Evolutionary conservation across 257 asterid species (phyloP).

Genomic region (Nemophila menziesii): DNA sequence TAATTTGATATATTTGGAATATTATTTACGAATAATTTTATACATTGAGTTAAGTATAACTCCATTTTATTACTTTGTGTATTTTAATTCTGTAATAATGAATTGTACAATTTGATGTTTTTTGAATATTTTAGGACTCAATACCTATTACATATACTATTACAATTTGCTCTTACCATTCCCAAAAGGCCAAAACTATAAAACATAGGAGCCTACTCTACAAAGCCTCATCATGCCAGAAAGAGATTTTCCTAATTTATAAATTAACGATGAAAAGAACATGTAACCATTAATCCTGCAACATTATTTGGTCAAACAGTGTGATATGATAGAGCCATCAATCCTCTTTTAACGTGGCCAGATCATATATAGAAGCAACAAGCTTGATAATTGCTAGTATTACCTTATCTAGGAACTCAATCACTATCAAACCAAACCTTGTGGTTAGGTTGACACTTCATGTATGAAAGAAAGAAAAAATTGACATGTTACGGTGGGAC

Average conservation of each 20-base stretch:
- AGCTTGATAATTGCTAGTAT: not conserved
- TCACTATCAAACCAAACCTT: not conserved
- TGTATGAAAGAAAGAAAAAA: not conserved
- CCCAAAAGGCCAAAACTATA: not conserved
- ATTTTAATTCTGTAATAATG: too few relatives aligned
- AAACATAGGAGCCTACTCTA: too few relatives aligned
- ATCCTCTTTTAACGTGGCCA: constrained; percentile 21
- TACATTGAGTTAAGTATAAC: too few relatives aligned
- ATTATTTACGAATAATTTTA: too few relatives aligned
- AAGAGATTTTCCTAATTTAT: not conserved
- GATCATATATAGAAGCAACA: constrained; percentile 11
- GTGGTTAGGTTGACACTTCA: not conserved
- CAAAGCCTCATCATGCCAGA: not conserved
- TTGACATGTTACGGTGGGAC: not conserved
- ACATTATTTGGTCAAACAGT: not conserved
- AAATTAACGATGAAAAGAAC: not conserved
- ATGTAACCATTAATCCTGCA: not conserved
- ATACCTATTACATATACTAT: too few relatives aligned
- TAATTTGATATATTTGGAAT: too few relatives aligned
- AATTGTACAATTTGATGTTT: too few relatives aligned
- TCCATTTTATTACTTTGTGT: too few relatives aligned
- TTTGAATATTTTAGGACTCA: too few relatives aligned
- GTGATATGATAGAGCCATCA: constrained; percentile 1
- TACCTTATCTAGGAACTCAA: constrained; percentile 3
- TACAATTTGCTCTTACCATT: too few relatives aligned